Evolutionary conservation across 108 stramenopile genomes (phyloP).

Genomic region (Discostella stelligeroides): DNA sequence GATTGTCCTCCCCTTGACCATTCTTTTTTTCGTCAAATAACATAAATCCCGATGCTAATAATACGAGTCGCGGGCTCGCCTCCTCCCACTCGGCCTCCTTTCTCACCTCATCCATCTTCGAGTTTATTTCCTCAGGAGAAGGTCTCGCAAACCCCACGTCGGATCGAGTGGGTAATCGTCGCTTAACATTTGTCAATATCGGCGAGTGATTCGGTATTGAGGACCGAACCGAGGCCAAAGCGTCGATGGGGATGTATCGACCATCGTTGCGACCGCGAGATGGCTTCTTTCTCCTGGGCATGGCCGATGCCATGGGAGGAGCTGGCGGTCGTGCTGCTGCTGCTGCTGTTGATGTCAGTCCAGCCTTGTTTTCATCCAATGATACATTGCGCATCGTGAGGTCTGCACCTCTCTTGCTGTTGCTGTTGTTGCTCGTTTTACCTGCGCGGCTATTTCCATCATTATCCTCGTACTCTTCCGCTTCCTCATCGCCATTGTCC

Average conservation of each 20-base stretch:
- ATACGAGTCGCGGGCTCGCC: conserved; percentile 75
- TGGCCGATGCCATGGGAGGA: background rate
- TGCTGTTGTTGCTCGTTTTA: background rate
- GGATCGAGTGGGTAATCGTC: conserved; percentile 69
- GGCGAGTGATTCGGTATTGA: conserved; percentile 64
- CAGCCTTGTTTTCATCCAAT: background rate
- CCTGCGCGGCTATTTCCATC: background rate
- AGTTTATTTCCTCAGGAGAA: conserved; percentile 57
- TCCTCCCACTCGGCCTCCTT: conserved; percentile 85
- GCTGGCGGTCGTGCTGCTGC: background rate
- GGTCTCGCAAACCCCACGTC: conserved; percentile 87
- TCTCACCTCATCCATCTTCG: conserved; percentile 72
- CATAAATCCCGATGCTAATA: conserved; percentile 51
- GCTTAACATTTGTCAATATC: conserved; percentile 59
- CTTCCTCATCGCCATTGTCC: conserved; percentile 9
- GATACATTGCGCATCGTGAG: background rate
- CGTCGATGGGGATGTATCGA: conserved; percentile 70
- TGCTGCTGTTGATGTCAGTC: background rate
- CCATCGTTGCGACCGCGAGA: conserved; percentile 33
- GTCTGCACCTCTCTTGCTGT: background rate
- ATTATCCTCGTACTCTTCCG: background rate
- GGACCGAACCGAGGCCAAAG: conserved; percentile 34
- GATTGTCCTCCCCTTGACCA: no score
- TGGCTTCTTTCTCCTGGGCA: background rate
- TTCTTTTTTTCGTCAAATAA: conserved; percentile 7